Evolutionary conservation across 306 rosid species (phyloP).

Genomic region (Rubus idaeus): DNA sequence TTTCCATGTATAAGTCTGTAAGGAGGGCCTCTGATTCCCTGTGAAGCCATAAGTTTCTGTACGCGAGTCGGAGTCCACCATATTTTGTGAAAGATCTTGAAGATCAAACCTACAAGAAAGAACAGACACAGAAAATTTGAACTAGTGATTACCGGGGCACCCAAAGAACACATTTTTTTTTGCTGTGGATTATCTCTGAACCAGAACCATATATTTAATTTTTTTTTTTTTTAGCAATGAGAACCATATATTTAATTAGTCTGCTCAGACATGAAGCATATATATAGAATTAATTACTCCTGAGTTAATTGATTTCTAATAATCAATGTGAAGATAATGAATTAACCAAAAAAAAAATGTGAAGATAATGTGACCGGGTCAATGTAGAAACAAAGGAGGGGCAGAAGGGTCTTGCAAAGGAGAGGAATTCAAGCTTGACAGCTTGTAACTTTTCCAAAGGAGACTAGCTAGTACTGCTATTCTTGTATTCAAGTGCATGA

Average conservation of each 20-base stretch:
- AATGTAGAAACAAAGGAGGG: too few species aligned
- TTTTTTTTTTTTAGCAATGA: too few species aligned
- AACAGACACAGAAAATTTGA: neutral
- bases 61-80: constrained; percentile 35
- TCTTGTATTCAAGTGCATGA: too few species aligned
- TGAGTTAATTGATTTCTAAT: neutral
- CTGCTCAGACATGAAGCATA: neutral
- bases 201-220: too few species aligned
- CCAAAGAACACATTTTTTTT: neutral
- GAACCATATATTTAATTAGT: too few species aligned
- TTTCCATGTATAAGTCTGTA: constrained; percentile 27
- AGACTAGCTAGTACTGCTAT: too few species aligned
- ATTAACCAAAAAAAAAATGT: too few species aligned
- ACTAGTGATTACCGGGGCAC: neutral
- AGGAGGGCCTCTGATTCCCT: constrained; percentile 41
- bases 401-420: too few species aligned
- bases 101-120: neutral
- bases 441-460: too few species aligned
- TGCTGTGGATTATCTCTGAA: neutral
- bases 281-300: neutral
- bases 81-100: constrained; percentile 14
- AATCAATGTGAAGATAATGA: too few species aligned
- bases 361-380: neutral
- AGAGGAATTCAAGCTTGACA: too few species aligned
- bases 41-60: constrained; percentile 6